phyloP scores from a whole-genome alignment of 306 rosid genomes.

The Bauhinia variegata region DNA sequence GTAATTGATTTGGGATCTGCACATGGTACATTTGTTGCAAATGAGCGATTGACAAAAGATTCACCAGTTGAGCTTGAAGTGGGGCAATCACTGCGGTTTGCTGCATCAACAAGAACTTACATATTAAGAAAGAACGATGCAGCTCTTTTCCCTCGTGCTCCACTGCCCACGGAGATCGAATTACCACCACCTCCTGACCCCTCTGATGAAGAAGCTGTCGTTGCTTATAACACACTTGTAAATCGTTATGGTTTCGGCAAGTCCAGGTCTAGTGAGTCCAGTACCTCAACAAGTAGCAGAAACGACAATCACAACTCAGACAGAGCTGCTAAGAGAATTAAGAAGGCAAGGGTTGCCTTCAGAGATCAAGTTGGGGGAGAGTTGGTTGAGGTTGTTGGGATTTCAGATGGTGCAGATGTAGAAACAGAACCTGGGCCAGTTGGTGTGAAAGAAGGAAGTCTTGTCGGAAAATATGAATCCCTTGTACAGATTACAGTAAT shows the following conservation, averaged over 20 bases:
- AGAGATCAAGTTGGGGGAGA: slow-evolving; percentile 97
- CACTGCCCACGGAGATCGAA: slow-evolving; percentile 59
- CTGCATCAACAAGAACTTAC: slow-evolving; percentile 90
- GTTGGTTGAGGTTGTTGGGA: slow-evolving; percentile 85
- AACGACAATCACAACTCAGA: slow-evolving; percentile 46
- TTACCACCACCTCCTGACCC: slow-evolving; percentile 92
- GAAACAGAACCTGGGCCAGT: slow-evolving; percentile 96
- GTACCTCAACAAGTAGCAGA: slow-evolving; percentile 42
- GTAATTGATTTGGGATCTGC: slow-evolving; percentile 98
- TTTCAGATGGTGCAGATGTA: slow-evolving; percentile 92
- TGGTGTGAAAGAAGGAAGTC: slow-evolving; percentile 97
- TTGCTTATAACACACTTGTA: slow-evolving; percentile 79
- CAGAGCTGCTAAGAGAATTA: slow-evolving; percentile 74
- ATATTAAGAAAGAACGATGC: slow-evolving; percentile 79
- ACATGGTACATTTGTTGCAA: slow-evolving; percentile 98
- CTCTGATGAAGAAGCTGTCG: slow-evolving; percentile 88
- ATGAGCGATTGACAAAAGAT: slow-evolving; percentile 91
- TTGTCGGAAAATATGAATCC: slow-evolving; percentile 93
- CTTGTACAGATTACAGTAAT: slow-evolving; percentile 87
- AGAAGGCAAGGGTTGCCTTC: slow-evolving; percentile 78
- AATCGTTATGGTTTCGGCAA: slow-evolving; percentile 81
- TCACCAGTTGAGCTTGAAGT: slow-evolving; percentile 91
- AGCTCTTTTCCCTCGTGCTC: slow-evolving; percentile 85
- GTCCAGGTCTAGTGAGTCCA: slow-evolving; percentile 47
- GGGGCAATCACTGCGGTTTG: slow-evolving; percentile 94